Evolutionary conservation across 495 filamentous ascomycete species (phyloP), one percentile per base, ranked within the genome.

Genomic region (Cryomyces antarcticus): DNA sequence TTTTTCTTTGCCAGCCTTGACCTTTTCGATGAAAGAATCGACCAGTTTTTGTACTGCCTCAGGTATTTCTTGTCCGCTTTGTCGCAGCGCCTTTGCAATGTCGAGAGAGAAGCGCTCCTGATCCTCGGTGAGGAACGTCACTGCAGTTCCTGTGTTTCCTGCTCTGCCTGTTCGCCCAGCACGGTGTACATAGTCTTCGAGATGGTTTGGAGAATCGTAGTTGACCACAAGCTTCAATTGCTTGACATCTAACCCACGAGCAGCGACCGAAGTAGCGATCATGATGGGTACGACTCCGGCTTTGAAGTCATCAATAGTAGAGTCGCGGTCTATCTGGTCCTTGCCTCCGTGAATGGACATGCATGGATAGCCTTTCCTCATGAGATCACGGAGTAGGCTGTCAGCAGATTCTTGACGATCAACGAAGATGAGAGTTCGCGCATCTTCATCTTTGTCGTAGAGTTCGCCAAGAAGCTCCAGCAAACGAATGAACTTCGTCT

Each of bases 131-230:
- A 99, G 64, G 58, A 99, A 93, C 0, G 89, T 96, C 37, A 96
- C 82, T 0, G 89, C 92, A 17, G 84, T 94, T 46, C 92, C 92
- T 5, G 72, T 92, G 53, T 93, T 92, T 28, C 92, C 92, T 28
- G 92, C 92, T 59, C 92, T 76, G 5, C 92, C 92, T 6, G 92
- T 99, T 46, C 92, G 76, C 41, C 92, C 92, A 42, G 81, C 83
- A 50, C 92, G 81, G 57, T 99, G 92, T 7, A 99, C 88, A 53
- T 99, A 99, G 55, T 99, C 92, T 61, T 99, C 92, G 30, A 93
- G 64, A 61, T 99, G 92, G 55, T 93, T 94, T 4, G 92, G 92
- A 4, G 81, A 80, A 57, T 99, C 92, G 55, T 86, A 99, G 51
- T 99, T 99, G 54, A 99, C 76, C 17, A 99, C 92, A 12, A 96